A percentile compares a stretch with the other conserved stretches of the same genome.
Conservation (phyloP, 2,329 filamentous ascomycete genomes). For the Decorospora gaudefroyi region DNA sequence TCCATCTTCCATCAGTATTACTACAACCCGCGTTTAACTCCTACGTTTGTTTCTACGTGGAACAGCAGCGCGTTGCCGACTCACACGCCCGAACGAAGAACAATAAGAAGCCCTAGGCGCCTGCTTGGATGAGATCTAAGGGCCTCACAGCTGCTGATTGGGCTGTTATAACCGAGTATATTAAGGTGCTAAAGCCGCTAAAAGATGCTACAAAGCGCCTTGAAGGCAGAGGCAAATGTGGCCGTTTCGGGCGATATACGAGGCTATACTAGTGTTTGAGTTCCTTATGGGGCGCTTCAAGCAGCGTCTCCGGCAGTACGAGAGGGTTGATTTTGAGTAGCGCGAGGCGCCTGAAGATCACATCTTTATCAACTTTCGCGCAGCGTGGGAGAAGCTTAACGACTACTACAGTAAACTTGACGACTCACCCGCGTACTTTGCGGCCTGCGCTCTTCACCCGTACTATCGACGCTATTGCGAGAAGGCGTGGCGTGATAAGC, state of each 20-base stretch:
- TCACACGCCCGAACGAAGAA: neutral
- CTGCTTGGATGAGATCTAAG: neutral
- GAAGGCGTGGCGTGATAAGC: neutral
- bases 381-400: neutral
- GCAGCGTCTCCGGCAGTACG: too few species aligned
- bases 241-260: neutral
- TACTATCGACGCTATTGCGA: neutral
- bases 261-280: slow-evolving; percentile 5
- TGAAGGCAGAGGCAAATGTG: slow-evolving; percentile 1
- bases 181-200: slow-evolving; percentile 1
- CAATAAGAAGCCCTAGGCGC: neutral
- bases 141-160: slow-evolving; percentile 3
- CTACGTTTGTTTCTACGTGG: neutral
- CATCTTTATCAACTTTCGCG: neutral
- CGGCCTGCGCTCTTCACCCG: neutral
- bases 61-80: neutral
- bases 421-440: slow-evolving; percentile 1
- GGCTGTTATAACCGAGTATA: slow-evolving; percentile 8
- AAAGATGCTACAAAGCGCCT: slow-evolving; percentile 3
- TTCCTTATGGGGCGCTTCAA: too few species aligned
- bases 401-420: slow-evolving; percentile 1
- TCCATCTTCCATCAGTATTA: too few species aligned
- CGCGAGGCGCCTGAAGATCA: neutral
- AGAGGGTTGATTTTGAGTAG: too few species aligned
- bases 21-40: neutral